Base-by-base conservation (phyloP, 495 filamentous ascomycete species). In the Penicillium paradoxum region DNA sequence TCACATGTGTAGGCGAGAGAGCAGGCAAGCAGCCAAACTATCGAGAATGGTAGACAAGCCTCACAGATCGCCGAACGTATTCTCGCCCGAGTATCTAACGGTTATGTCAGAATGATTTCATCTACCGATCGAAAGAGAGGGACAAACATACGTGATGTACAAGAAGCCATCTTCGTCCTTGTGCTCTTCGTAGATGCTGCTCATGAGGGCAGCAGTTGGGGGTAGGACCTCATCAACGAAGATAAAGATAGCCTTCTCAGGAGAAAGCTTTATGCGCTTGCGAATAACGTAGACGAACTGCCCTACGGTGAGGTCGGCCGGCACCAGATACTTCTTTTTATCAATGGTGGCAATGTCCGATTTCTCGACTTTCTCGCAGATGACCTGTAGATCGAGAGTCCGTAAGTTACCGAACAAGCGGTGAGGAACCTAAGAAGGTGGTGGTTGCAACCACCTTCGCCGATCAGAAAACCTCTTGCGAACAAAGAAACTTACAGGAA, bases 271-370 rank as follows among this genome's bases (percentile, higher is more conserved):
- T 79, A 99, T 99, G 60, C 93, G 87, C 81, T 99, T 99, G 70
- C 93, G 90, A 75, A 99, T 99, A 43, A 99, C 93, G 71, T 99
- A 99, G 76, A 99, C 93, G 71, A 99, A 99, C 85, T 99, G 93
- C 61, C 93, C 93, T 36, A 99, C 93, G 49, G 95, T 99, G 59
- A 99, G 84, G 68, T 99, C 93, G 53, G 93, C 90, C 1, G 93
- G 93, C 15, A 99, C 93, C 7, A 99, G 83, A 67, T 99, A 99
- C 78, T 99, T 99, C 85, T 99, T 99, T 85, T 99, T 99, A 79
- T 99, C 93, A 81, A 99, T 99, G 53, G 95, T 99, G 36, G 93
- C 93, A 63, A 99, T 99, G 69, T 99, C 93, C 39, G 86, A 91
- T 74, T 97, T 97, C 76, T 99, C 93, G 60, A 97, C 93, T 73